Evolutionary conservation across 2,329 filamentous ascomycete genomes (phyloP), one percentile per base, ranked within the genome.

Genomic region (Colletotrichum echinochloae): DNA sequence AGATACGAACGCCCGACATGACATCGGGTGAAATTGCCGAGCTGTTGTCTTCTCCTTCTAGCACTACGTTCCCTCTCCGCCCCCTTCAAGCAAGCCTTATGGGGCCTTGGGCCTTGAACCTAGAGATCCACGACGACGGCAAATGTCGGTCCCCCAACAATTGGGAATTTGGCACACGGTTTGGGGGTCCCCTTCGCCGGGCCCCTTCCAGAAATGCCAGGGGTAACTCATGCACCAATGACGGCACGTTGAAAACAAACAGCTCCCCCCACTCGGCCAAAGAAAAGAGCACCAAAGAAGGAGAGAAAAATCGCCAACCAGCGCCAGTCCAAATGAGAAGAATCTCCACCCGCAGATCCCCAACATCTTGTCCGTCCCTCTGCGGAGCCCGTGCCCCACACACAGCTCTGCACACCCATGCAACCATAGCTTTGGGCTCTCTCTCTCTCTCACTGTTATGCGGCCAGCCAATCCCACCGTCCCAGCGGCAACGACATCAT

Each of bases 301-400:
- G 39, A 44, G 3, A 44, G 11, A 68, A 70, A 56, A 65, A 57
- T 68, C 61, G 52, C 65, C 44, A 68, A 59, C 65, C 60, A 44
- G 60, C 65, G 51, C 60, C 44, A 41, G 48, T 46, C 65, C 54
- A 73, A 72, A 66, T 66, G 72, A 74, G 63, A 64, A 54, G 4
- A 56, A 30, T 51, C 67, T 72, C 74, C 75, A 77, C 77, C 77
- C 81, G 81, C 80, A 82, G 76, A 80, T 82, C 81, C 81, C 81
- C 81, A 83, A 83, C 81, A 81, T 77, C 75, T 82, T 81, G 79
- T 81, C 81, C 81, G 80, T 76, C 68, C 35, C 63, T 60, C 66
- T 55, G 46, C 48, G 65, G 65, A 60, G 41, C 48, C 69, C 67
- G 64, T 67, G 63, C 63, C 48, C 26, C 20, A 37, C 35, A 9